Evolutionary conservation across 108 stramenopile species (phyloP).

Genomic region (Aureococcus anophagefferens): DNA sequence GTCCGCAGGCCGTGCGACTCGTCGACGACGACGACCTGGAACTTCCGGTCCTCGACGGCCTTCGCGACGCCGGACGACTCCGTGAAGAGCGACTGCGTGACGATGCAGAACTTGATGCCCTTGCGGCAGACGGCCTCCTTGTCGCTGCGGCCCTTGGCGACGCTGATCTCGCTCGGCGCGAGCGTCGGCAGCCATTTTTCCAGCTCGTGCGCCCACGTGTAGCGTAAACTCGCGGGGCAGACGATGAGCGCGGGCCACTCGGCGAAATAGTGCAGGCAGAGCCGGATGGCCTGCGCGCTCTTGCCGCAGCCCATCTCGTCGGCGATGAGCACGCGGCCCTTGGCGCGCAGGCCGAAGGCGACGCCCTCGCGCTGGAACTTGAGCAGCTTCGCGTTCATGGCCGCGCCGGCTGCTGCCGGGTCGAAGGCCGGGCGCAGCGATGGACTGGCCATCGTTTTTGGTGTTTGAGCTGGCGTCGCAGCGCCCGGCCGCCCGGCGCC

Average conservation of each 20-base stretch:
- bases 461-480: too few relatives aligned
- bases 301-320: constrained; percentile 91
- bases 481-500: too few relatives aligned
- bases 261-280: constrained; percentile 48
- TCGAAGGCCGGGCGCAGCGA: too few relatives aligned
- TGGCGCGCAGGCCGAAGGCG: constrained; percentile 6
- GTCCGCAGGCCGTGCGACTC: constrained; percentile 92
- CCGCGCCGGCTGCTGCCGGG: too few relatives aligned
- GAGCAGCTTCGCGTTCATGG: constrained; percentile 4
- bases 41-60: constrained; percentile 38
- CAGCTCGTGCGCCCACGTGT: constrained; percentile 81
- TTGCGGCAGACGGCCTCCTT: constrained; percentile 20
- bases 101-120: constrained; percentile 41
- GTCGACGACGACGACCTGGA: constrained; percentile 79
- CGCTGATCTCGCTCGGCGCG: constrained; percentile 35
- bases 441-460: too few relatives aligned
- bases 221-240: constrained; percentile 65
- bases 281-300: constrained; percentile 67
- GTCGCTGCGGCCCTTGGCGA: constrained; percentile 52
- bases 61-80: constrained; percentile 37
- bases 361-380: constrained; percentile 7
- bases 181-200: constrained; percentile 65
- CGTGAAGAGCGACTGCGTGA: constrained; percentile 58
- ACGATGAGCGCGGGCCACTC: constrained; percentile 83
- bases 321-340: constrained; percentile 64